Evolutionary conservation across 2,329 filamentous ascomycete genomes (phyloP), one percentile per base, ranked within the genome.

Genomic region (Rasamsonia emersonii): DNA sequence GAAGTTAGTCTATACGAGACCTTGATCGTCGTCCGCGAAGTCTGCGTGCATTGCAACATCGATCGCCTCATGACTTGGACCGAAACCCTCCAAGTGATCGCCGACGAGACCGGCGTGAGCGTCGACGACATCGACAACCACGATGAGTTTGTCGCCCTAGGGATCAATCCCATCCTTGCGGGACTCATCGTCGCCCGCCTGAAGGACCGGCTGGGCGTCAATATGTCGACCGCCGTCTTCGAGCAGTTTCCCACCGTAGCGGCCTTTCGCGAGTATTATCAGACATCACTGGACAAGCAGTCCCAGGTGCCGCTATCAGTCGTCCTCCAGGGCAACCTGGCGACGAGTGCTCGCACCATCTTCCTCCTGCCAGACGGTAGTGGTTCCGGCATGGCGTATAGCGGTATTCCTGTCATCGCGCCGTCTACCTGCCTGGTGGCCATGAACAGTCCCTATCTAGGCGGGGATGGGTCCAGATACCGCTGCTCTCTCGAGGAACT

Each of bases 371-470:
- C 68, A 4, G 68, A 71, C 41, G 68, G 68, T 9, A 52, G 53
- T 31, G 68, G 68, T 9, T 65, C 63, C 7, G 62, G 62, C 2
- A 54, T 55, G 2, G 59, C 64, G 1, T 70, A 68, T 44, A 46
- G 47, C 2, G 33, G 45, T 17, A 35, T 64, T 3, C 53, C 62
- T 1, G 36, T 40, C 0, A 55, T 76, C 8, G 58, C 61, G 5
- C 40, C 61, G 5, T 53, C 67, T 17, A 53, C 73, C 25, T 66
- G 63, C 3, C 62, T 77, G 9, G 72, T 68, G 48, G 74, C 71
- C 11, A 61, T 67, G 7, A 64, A 65, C 45, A 59, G 49, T 27
- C 63, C 63, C 3, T 66, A 50, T 43, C 46, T 61, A 45, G 53
- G 47, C 26, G n/a, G 26, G n/a, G n/a, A n/a, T 16, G 26, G 15